Evolutionary conservation across 371 early-diverging fungal species (phyloP).

Genomic region (Mortierella sp.): DNA sequence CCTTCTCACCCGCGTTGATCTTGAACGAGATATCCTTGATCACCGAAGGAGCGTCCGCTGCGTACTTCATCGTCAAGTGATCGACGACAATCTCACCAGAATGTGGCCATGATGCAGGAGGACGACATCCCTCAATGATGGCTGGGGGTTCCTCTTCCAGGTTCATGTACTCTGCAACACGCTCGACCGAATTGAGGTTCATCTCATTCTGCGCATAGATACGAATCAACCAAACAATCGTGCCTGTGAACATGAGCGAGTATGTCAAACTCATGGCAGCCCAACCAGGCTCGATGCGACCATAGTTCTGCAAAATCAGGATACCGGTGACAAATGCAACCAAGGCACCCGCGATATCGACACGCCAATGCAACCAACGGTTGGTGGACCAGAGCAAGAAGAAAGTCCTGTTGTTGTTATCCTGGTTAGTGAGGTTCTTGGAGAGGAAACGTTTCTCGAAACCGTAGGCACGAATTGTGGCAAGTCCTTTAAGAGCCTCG

Average conservation of each 20-base stretch:
- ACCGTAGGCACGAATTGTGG: constrained; percentile 60
- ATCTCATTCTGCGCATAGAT: constrained; percentile 81
- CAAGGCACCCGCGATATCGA: constrained; percentile 77
- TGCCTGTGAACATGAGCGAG: constrained; percentile 69
- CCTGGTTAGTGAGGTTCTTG: constrained; percentile 57
- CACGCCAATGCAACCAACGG: constrained; percentile 82
- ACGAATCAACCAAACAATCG: constrained; percentile 84
- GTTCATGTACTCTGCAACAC: constrained; percentile 70
- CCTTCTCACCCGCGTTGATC: constrained; percentile 55
- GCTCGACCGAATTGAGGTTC: constrained; percentile 72
- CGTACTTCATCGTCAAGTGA: constrained; percentile 74
- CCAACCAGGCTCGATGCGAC: constrained; percentile 69
- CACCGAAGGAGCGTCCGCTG: constrained; percentile 74
- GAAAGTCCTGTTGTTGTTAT: constrained; percentile 73
- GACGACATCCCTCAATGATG: constrained; percentile 48
- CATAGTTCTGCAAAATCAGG: constrained; percentile 61
- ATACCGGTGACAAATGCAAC: constrained; percentile 74
- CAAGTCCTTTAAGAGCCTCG: constrained; percentile 66
- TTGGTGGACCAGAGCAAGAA: constrained; percentile 75
- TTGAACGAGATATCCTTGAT: constrained; percentile 64
- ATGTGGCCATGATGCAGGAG: constrained; percentile 77
- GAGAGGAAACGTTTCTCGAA: constrained; percentile 59
- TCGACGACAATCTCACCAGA: constrained; percentile 74
- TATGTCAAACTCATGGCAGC: constrained; percentile 84
- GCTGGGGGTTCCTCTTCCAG: constrained; percentile 73